Evolutionary conservation across 2,329 filamentous ascomycete genomes (phyloP), one percentile per base, ranked within the genome.

Genomic region (Cryphonectria naterciae): DNA sequence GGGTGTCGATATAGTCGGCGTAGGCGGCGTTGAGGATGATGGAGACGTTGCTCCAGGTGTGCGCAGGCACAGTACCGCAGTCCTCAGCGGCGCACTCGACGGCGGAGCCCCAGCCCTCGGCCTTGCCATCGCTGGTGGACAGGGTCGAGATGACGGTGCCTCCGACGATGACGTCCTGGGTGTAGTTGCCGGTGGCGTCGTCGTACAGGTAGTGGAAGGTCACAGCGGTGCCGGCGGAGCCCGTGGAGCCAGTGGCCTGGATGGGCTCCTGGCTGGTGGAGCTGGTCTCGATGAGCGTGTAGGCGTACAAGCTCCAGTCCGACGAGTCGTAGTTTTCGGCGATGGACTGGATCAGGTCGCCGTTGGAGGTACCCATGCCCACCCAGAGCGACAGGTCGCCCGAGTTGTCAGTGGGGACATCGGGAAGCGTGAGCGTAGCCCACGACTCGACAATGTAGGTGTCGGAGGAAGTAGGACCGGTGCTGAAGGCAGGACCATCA

Each of bases 11-110:
- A 69, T 73, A 73, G 67, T 11, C 65, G 41, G 46, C 58, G 54
- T 73, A 67, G 15, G 71, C 71, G 28, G 41, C 32, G 67, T 67
- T 69, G 6, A 71, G 71, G 60, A 69, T 73, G 69, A 73, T 73
- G 63, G 63, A 69, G 63, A 67, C 67, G 37, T 73, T 67, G 69
- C 60, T 69, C 71, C 71, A 73, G 39, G 70, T 71, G 67, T 73
- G 71, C 19, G 71, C 71, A 39, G 63, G 56, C 11, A 73, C 60
- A 46, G 71, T 71, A 74, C 93, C 93, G 85, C 93, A 95, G 84
- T 92, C 91, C 80, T 95, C 91, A 79, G 89, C 91, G 68, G 90
- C 93, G 79, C 88, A 89, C 77, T 92, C 88, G 25, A 84, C 80
- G 0, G 82, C 79, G 54, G 79, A 81, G 2, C 82, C 83, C 79